Base-by-base conservation (phyloP, 2,329 filamentous ascomycete genomes). In the Penicillium freii region DNA sequence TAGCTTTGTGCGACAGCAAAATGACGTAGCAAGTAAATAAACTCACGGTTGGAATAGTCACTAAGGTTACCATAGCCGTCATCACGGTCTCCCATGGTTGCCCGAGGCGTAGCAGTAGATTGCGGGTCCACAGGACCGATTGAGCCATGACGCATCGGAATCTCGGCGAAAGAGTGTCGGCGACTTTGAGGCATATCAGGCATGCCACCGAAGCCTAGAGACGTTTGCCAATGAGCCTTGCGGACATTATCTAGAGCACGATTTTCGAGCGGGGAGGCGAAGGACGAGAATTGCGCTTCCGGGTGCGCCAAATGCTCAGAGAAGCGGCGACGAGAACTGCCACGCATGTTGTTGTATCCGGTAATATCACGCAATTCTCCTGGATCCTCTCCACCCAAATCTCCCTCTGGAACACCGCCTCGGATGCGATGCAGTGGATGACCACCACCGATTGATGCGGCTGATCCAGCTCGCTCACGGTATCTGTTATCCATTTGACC, bases 91-190 rank as follows among this genome's bases (percentile, higher is more conserved):
- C 63, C 62, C 66, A 27, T 68, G 52, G 43, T 77, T 72, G 65
- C 72, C 63, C 58, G 72, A 67, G 50, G 76, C 71, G 65, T 60
- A 8, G 56, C 59, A 17, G 61, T 54, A 8, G 56, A 44, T 29
- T 62, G 62, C 2, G 61, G 57, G 36, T 67, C 65, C 40, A 58
- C 42, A 9, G 62, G 59, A 52, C 75, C 69, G 48, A 80, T 69
- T 11, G 79, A 80, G 29, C 69, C 67, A 51, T 81, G 76, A 42
- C 79, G 74, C 36, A 78, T 76, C 11, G 79, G 78, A 43, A 81
- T 76, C 59, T 81, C 79, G 29, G 79, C 79, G 57, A 81, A 81
- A 17, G 79, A 81, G 64, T 81, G 79, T 21, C 79, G 77, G 38
- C 79, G 77, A 61, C 79, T 81, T 61, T 81, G 79, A 31, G 79